Evolutionary conservation across 208 protist genomes (phyloP), one percentile per base, ranked within the genome.

Genomic region (Leptomonas seymouri): DNA sequence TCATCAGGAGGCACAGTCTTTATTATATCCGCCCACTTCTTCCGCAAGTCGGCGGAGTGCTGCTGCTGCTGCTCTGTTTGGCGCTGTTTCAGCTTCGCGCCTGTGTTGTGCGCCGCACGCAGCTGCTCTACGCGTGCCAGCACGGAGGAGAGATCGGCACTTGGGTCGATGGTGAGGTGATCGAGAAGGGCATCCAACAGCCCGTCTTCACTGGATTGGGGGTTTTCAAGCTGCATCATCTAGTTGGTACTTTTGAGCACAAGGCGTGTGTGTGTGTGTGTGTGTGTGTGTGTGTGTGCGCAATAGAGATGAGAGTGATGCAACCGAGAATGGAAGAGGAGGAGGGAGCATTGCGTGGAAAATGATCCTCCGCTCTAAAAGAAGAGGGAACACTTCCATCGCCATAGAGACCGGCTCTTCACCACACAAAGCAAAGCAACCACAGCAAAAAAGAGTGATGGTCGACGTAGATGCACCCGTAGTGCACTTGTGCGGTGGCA

Each of bases 121-220:
- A n/a, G 25, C 42, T 25, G 30, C 18, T 62, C 56, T 4, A 73
- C 51, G 5, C n/a, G 44, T 7, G 58, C 28, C 39, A 78, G 31
- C 31, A 58, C 66, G 7, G 55, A 18, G 41, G 53, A 21, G 53
- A 79, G 48, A 36, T 56, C 67, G 14, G 20, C 42, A 28, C 28
- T 7, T 18, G 74, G 67, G 27, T 74, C n/a, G 46, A 60, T 65
- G 36, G 66, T 74, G 49, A 79, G 45, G 6, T 53, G 34, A 42
- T 79, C 74, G 11, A 79, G 30, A 6, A 79, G 28, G 36, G 67
- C 54, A 34, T 72, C 67, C 7, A 79, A 49, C 23, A 71, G 67
- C 39, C 11, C 50, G 36, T 57, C 59, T 5, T 74, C 67, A 25
- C 28, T 54, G 42, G 41, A 39, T 14, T 21, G 31, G 5, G 31